These are phyloP conservation scores for Bodo saltans DNA, from an alignment of 78 protist genomes.

Conservation along the genomic window DNA sequence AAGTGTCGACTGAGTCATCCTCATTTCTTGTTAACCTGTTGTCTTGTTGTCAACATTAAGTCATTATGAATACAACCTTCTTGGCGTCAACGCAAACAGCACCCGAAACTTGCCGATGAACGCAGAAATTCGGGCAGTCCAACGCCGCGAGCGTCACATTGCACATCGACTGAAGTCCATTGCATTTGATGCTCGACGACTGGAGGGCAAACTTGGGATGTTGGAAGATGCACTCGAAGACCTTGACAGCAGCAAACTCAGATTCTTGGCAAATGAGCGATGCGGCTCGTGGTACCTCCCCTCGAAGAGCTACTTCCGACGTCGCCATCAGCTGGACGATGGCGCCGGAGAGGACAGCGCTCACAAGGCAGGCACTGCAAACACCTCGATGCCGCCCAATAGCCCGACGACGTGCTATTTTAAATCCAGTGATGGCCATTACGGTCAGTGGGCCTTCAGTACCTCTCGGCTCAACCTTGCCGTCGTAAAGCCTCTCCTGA, in stretches of 20 bases:
- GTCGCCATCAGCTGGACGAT: too few relatives aligned
- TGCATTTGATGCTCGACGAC: not conserved
- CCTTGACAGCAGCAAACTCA: not conserved
- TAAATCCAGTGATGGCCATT: conserved; percentile 47
- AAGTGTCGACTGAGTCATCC: too few relatives aligned
- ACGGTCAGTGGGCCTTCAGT: conserved; percentile 29
- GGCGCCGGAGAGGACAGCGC: too few relatives aligned
- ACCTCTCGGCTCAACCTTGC: conserved; percentile 25
- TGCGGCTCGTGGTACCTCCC: conserved; percentile 41
- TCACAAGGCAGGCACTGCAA: too few relatives aligned
- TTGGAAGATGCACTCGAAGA: not conserved
- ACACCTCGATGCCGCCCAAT: too few relatives aligned
- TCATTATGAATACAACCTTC: too few relatives aligned
- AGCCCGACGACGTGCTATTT: conserved; percentile 37
- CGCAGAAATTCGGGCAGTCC: not conserved
- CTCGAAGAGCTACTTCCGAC: too few relatives aligned
- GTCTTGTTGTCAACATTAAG: too few relatives aligned
- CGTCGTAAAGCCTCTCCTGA: not conserved
- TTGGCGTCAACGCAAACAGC: too few relatives aligned
- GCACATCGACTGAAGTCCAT: not conserved
- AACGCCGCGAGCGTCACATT: not conserved
- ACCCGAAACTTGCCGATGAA: too few relatives aligned
- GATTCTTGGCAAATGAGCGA: conserved; percentile 27
- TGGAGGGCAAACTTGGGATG: not conserved
- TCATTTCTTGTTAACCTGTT: too few relatives aligned